These are phyloP conservation scores for Delonix regia DNA, from an alignment of 306 rosid genomes.

Conservation along the genomic window DNA sequence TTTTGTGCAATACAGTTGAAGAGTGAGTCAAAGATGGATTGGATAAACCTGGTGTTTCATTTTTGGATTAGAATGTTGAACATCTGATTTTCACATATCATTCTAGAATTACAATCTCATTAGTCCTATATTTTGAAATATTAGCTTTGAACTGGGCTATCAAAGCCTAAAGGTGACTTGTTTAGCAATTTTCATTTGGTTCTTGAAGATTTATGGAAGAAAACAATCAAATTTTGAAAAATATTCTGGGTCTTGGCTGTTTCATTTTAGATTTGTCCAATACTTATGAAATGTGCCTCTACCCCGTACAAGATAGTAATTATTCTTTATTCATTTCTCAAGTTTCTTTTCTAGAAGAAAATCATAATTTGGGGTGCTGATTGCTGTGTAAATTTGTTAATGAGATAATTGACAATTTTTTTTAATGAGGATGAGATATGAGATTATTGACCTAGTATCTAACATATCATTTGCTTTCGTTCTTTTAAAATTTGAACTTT, in stretches of 20 bases:
- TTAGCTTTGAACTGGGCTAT: constrained; percentile 7
- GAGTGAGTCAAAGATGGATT: neutral
- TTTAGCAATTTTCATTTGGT: neutral
- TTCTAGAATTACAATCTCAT: neutral
- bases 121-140: neutral
- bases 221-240: neutral
- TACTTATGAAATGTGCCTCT: neutral
- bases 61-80: neutral
- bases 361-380: neutral
- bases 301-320: neutral
- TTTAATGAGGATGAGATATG: neutral
- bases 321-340: neutral
- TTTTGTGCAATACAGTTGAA: neutral
- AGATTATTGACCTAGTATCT: neutral
- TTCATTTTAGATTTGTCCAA: neutral
- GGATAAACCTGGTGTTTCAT: neutral
- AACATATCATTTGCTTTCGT: too few relatives aligned
- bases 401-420: too few relatives aligned
- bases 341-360: neutral
- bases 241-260: too few relatives aligned
- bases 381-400: neutral
- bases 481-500: neutral
- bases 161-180: neutral
- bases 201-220: neutral
- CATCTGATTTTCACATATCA: neutral